A percentile compares a stretch with the other conserved stretches of the same genome.
Evolutionary conservation across 148 eudicot species (phyloP).

Genomic region (Camellia japonica): DNA sequence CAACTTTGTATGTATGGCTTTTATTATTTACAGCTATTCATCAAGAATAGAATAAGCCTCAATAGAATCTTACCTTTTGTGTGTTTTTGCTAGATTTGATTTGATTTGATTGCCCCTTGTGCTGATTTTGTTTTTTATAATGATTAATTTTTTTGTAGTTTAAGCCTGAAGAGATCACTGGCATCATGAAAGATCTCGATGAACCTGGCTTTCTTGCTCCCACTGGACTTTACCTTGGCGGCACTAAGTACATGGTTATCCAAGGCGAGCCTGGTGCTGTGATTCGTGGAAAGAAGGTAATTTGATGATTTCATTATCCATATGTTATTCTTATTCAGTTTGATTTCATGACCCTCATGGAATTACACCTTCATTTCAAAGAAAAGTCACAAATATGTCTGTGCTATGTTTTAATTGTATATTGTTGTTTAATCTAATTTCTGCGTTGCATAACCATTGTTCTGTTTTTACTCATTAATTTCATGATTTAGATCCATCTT

Average conservation of each 20-base stretch:
- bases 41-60: too few relatives aligned
- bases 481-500: neutral
- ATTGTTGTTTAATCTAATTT: neutral
- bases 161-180: conserved; percentile 36
- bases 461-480: neutral
- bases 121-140: neutral
- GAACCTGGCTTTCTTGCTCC: conserved; percentile 53
- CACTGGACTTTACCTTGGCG: conserved; percentile 51
- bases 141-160: conserved; percentile 25
- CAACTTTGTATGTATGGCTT: neutral
- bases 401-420: neutral
- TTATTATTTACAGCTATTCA: neutral
- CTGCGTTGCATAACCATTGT: neutral
- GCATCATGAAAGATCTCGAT: conserved; percentile 45
- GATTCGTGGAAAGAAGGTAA: conserved; percentile 53
- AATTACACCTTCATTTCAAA: neutral
- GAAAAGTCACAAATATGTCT: neutral
- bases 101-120: neutral
- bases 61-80: neutral
- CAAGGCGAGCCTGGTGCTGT: conserved; percentile 55
- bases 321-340: neutral
- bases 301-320: neutral
- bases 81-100: neutral
- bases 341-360: too few relatives aligned
- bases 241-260: conserved; percentile 54